These are phyloP conservation scores for Aspergillus hiratsukae DNA, from an alignment of 2,329 filamentous ascomycete genomes.

Conservation along the genomic window DNA sequence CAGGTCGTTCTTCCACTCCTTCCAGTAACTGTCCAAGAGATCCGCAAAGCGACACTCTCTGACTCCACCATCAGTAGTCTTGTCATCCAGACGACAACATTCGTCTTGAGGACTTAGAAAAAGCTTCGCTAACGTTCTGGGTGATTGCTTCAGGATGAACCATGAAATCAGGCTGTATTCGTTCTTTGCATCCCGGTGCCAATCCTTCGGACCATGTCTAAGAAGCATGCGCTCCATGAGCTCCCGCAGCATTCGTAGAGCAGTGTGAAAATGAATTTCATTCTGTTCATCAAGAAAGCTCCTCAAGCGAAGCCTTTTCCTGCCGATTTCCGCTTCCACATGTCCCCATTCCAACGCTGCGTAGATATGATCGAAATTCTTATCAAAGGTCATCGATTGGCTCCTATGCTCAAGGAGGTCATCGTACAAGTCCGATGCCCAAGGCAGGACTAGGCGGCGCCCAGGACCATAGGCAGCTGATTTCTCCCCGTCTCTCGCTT, in stretches of 20 bases:
- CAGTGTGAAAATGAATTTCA: conserved; percentile 24
- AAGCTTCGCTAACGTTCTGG: conserved; percentile 21
- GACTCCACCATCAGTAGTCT: conserved; percentile 7
- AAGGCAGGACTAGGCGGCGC: conserved; percentile 12
- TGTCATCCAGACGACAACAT: conserved; percentile 22
- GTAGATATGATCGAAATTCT: conserved; percentile 22
- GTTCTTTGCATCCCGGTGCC: conserved; percentile 22
- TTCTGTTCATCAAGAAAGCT: conserved; percentile 20
- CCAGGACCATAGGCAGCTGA: conserved; percentile 12
- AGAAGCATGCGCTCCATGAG: conserved; percentile 27
- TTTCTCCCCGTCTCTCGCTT: conserved; percentile 3
- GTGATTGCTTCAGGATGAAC: conserved; percentile 25
- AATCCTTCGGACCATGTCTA: conserved; percentile 24
- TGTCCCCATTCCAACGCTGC: conserved; percentile 20
- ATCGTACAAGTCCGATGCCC: conserved; percentile 19
- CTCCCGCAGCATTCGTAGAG: conserved; percentile 26
- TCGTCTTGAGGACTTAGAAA: conserved; percentile 23
- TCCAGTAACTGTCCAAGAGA: conserved; percentile 25
- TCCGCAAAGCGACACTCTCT: conserved; percentile 22
- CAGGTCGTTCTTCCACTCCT: conserved; percentile 21
- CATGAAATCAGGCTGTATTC: conserved; percentile 25
- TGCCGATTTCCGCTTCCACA: conserved; percentile 23
- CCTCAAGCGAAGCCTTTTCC: conserved; percentile 19
- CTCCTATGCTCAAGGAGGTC: conserved; percentile 12
- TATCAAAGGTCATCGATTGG: conserved; percentile 11